Percentiles rank a stretch among this genome's conserved stretches.
These are phyloP conservation scores for Ophiostoma piceae DNA, from an alignment of 2,329 filamentous ascomycete genomes.

Conservation along the genomic window DNA sequence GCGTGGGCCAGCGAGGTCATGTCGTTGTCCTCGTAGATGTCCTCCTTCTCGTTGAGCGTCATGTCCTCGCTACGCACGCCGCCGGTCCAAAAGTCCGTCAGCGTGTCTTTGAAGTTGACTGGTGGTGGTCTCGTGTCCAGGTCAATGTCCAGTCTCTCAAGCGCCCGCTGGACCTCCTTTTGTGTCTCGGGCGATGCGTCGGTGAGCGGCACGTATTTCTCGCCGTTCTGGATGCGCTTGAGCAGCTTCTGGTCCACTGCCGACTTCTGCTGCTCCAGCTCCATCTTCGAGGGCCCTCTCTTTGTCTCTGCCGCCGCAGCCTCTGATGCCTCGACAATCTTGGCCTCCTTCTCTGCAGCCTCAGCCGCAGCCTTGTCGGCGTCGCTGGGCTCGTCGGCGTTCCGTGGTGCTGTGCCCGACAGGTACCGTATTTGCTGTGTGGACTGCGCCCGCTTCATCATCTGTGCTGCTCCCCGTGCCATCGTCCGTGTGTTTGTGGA, in stretches of 20 bases:
- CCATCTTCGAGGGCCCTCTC: neutral
- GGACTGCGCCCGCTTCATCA: neutral
- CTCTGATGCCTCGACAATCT: neutral
- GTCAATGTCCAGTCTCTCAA: constrained; percentile 4
- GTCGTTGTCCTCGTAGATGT: constrained; percentile 69
- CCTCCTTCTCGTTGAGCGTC: constrained; percentile 42
- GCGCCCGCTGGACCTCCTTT: neutral
- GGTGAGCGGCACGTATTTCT: constrained; percentile 6
- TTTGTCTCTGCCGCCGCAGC: neutral
- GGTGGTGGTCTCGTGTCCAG: neutral
- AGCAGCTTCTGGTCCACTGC: constrained; percentile 1
- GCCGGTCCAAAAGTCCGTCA: constrained; percentile 43
- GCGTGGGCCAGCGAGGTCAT: constrained; percentile 77
- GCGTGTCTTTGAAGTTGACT: neutral
- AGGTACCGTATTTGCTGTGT: constrained; percentile 15
- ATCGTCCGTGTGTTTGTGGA: neutral
- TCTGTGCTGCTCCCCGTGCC: constrained; percentile 7
- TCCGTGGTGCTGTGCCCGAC: constrained; percentile 20
- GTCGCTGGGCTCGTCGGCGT: constrained; percentile 1
- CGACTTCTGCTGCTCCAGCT: neutral
- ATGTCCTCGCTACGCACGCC: constrained; percentile 4
- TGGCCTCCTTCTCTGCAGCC: constrained; percentile 4
- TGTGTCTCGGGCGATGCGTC: constrained; percentile 2
- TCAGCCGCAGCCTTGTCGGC: neutral
- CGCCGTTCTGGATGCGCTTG: neutral